Evolutionary conservation across 495 filamentous ascomycete species (phyloP), one percentile per base, ranked within the genome.

Genomic region (Aspergillus nidulans): DNA sequence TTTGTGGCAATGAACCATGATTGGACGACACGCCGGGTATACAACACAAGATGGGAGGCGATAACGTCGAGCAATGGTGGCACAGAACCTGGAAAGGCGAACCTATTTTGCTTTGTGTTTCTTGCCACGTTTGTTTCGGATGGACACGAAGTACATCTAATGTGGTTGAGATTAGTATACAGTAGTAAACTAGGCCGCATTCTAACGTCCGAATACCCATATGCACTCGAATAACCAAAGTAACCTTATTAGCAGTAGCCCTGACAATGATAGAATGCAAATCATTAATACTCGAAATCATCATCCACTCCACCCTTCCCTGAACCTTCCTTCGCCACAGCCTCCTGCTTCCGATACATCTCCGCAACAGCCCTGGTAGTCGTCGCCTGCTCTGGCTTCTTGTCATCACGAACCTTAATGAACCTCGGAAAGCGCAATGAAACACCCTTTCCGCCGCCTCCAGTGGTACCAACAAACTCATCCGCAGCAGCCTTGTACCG

Each of bases 281-380:
- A 13, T 10, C 30, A 3, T 68, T 53, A 98, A 74, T 98, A 98
- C 75, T 98, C 94, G 73, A 96, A 98, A 73, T 97, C 91, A 80
- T 97, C 95, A 79, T 98, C 94, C 49, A 92, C 91, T 12, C 85
- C 85, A 2, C 82, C 85, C 70, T 91, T 91, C 50, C 75, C 86
- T 62, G 91, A 79, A 39, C 38, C 66, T 45, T 75, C 74, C 56
- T 79, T 85, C 5, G 77, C 71, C 26, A 96, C 89, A 49, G 85
- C 85, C 71, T 96, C 92, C 76, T 98, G 94, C 73, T 88, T 92
- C 57, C 85, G 79, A 77, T 97, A 98, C 92, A 98, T 95, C 70
- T 98, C 94, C 6, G 91, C 91, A 15, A 97, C 86, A 66, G 89
- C 88, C 49, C 85, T 76, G 40, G 81, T 87, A 18, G 77, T 88